Evolutionary conservation across 805 yeast species (phyloP).

Genomic region (Teunomyces lycoperdinae): DNA sequence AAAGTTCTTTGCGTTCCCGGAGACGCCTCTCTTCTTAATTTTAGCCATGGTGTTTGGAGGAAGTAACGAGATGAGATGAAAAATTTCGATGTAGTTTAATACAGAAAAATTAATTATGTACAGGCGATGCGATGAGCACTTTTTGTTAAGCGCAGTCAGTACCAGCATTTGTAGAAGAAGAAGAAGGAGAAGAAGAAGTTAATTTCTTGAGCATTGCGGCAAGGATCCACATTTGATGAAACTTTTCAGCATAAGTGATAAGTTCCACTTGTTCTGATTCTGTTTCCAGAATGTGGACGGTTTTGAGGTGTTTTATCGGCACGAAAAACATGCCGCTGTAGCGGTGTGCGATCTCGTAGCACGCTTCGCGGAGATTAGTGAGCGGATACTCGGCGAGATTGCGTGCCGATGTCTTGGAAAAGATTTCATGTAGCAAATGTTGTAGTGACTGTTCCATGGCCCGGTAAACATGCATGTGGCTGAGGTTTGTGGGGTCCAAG

Average conservation of each 20-base stretch:
- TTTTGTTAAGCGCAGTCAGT: no score
- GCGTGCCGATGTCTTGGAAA: neutral
- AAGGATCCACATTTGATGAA: conserved; percentile 28
- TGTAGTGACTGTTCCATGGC: neutral
- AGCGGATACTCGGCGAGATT: conserved; percentile 17
- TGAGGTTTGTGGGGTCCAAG: neutral
- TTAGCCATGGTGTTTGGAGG: conserved; percentile 44
- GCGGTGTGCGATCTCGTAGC: conserved; percentile 22
- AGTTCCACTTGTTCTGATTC: conserved; percentile 6
- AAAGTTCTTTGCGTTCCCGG: conserved; percentile 90
- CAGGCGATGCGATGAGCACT: neutral
- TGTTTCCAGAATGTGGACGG: conserved; percentile 1
- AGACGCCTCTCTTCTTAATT: conserved; percentile 77
- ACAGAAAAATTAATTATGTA: neutral
- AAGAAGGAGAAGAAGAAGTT: no score
- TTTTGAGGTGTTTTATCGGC: conserved; percentile 8
- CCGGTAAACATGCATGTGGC: neutral
- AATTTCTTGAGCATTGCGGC: conserved; percentile 15
- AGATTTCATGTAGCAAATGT: neutral
- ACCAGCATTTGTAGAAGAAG: no score
- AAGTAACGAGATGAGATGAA: conserved; percentile 10
- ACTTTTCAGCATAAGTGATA: conserved; percentile 19
- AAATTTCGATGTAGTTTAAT: neutral
- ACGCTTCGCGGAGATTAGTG: conserved; percentile 22
- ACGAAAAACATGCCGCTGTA: conserved; percentile 24